phyloP scores from a whole-genome alignment of 1,284 basidiomycete species.

The Ustilago tritici region DNA sequence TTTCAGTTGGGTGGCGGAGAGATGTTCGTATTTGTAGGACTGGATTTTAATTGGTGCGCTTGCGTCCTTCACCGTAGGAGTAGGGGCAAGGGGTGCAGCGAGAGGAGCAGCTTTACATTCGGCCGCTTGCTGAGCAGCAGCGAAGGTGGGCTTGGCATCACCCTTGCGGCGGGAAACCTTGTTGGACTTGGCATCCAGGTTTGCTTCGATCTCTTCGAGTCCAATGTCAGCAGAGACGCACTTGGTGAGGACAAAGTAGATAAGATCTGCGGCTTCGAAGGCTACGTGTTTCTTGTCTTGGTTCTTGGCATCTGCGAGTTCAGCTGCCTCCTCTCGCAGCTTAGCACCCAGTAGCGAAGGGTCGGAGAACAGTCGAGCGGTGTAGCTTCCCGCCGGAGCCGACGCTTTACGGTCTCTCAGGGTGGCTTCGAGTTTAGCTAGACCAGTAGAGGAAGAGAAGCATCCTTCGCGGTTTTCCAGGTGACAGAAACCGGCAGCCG shows the following conservation, averaged over 20 bases:
- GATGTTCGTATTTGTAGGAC: slow-evolving; percentile 58
- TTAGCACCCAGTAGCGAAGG: slow-evolving; percentile 85
- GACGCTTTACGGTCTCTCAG: slow-evolving; percentile 79
- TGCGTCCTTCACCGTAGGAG: slow-evolving; percentile 61
- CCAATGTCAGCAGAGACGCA: slow-evolving; percentile 87
- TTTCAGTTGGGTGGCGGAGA: slow-evolving; percentile 75
- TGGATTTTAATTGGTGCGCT: slow-evolving; percentile 72
- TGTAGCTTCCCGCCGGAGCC: slow-evolving; percentile 93
- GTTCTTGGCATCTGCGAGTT: slow-evolving; percentile 86
- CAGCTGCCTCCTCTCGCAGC: slow-evolving; percentile 98
- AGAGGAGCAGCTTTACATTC: slow-evolving; percentile 54
- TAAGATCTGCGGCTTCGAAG: slow-evolving; percentile 93
- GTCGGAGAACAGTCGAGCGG: slow-evolving; percentile 87
- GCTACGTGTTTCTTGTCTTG: slow-evolving; percentile 81
- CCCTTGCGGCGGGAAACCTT: slow-evolving; percentile 90
- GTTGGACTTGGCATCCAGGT: slow-evolving; percentile 85
- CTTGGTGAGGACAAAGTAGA: slow-evolving; percentile 92
- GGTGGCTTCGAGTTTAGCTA: slow-evolving; percentile 85
- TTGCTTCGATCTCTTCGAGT: slow-evolving; percentile 85
- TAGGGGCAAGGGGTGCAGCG: slow-evolving; percentile 23
- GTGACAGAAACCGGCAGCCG: slow-evolving; percentile 83
- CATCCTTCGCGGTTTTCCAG: slow-evolving; percentile 77
- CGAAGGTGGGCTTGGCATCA: slow-evolving; percentile 91
- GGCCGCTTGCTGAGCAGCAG: slow-evolving; percentile 68
- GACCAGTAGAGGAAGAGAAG: slow-evolving; percentile 81